Evolutionary conservation across 2,329 filamentous ascomycete species (phyloP), one percentile per base, ranked within the genome.

Genomic region (Colletotrichum destructivum): DNA sequence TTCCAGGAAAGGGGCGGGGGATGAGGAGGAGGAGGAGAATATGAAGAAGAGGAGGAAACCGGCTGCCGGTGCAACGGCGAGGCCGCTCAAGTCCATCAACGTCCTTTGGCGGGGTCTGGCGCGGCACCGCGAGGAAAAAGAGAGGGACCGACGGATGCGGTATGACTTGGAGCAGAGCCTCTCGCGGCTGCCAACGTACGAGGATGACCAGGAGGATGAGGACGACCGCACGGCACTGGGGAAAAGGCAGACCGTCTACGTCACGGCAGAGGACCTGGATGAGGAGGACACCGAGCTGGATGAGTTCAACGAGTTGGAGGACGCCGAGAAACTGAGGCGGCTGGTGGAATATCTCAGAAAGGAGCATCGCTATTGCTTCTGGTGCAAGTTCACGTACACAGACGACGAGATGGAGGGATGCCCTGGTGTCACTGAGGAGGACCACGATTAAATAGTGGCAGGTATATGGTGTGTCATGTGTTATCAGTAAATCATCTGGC

Each of bases 301-400:
- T 38, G 91, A 90, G 68, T 98, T 97, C 77, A 91, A 95, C 77
- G 88, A 88, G 2, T 83, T 96, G 55, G 88, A 91, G 26, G 85
- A 90, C 2, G 84, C 84, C 1, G 92, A 97, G 76, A 89, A 90
- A 75, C 82, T 98, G 73, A 83, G 85, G 11, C 89, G 85, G 75
- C 81, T 97, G 16, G 87, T 98, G 12, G 80, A 83, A 21, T 91
- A 93, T 81, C 81, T 99, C 65, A 88, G 96, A 47, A 85, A 90
- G 60, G 88, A 88, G 78, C 90, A 94, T 78, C 82, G 87, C 55
- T 99, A 99, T 80, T 99, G 96, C 83, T 98, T 98, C 80, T 99
- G 95, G 93, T 99, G 96, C 83, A 98, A 98, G 81, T 93, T 88
- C 81, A 85, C 86, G 63, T 99, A 98, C 80, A 88, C 91, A 0